These are phyloP conservation scores for Penicillium sp. DNA, from an alignment of 2,329 filamentous ascomycete genomes.

Conservation along the genomic window DNA sequence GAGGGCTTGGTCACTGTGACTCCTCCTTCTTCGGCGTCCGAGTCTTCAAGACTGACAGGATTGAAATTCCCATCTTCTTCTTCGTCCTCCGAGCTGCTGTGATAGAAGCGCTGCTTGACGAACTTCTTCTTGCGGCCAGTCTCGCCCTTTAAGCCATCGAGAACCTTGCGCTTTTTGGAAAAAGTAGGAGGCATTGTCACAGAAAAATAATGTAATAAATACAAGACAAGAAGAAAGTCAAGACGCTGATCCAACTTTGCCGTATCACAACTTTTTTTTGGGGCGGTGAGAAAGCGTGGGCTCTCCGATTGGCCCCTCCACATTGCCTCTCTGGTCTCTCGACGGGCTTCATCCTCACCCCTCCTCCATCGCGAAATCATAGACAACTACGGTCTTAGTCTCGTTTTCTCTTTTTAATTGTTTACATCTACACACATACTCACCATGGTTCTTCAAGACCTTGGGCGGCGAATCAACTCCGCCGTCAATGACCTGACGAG, in stretches of 20 bases:
- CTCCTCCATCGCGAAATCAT: constrained; percentile 12
- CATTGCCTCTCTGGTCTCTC: constrained; percentile 21
- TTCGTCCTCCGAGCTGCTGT: constrained; percentile 55
- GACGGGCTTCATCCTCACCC: constrained; percentile 14
- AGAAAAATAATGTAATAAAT: constrained; percentile 9
- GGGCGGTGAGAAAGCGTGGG: constrained; percentile 23
- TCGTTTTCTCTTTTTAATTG: constrained; percentile 2
- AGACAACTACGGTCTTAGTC: constrained; percentile 1
- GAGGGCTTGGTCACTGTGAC: constrained; percentile 13
- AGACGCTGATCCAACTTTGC: constrained; percentile 1
- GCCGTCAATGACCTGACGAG: constrained; percentile 88
- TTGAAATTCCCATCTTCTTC: constrained; percentile 43
- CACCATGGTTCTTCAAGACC: constrained; percentile 94
- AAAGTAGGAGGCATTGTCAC: constrained; percentile 34
- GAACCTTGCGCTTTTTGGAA: constrained; percentile 50
- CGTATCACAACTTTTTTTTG: constrained; percentile 24
- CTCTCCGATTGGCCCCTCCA: constrained; percentile 31
- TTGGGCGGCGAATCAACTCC: constrained; percentile 95
- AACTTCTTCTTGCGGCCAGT: constrained; percentile 47
- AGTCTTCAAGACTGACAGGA: constrained; percentile 44
- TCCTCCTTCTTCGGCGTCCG: constrained; percentile 32
- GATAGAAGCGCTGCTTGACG: constrained; percentile 55
- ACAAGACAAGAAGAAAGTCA: constrained; percentile 2
- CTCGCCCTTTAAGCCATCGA: constrained; percentile 50
- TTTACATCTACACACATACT: constrained; percentile 6